Base-by-base conservation (phyloP, 1,284 basidiomycete genomes). In the Rhodotorula sp. region DNA sequence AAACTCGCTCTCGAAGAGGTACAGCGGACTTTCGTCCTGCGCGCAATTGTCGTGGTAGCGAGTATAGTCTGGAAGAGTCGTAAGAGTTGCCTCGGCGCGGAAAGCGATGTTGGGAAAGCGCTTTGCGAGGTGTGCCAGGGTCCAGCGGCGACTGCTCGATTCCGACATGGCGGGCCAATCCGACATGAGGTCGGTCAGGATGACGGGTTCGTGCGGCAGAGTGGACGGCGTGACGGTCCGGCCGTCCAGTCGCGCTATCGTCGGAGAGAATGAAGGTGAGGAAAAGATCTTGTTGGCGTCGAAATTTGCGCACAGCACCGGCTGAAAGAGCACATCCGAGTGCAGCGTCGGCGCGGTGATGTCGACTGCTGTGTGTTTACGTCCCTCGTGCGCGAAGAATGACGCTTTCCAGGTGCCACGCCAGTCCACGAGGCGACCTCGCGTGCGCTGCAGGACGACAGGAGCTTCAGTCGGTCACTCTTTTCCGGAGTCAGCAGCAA, bases 281-380 rank as follows among this genome's bases (percentile, higher is more conserved):
- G 21, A 38, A 31, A 60, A 68, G 23, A 77, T 34, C 26, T 48
- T 34, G 15, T 34, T 31, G 21, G 74, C 49, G 60, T 75, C 74
- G 34, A 74, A 78, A n/a, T 70, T 62, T 16, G 80, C 76, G 61
- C 77, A 78, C 15, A 80, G 71, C 23, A 73, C 68, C 2, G 80
- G 80, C 47, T 79, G 77, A 68, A 78, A 81, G 47, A 81, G 78
- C 18, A 79, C 77, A 69, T 81, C 80, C 18, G 78, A 80, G 69
- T 74, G 79, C 49, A 80, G 62, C 19, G 71, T 64, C 4, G 66
- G 72, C 14, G 75, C 74, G 10, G 58, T 50, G 34, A 80, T 73
- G 55, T 74, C 15, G 78, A 69, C 3, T 78, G 79, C 34, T 76
- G 68, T 5, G 56, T 28, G 2, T 55, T 59, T 54, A 60, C 56